phyloP scores from a whole-genome alignment of 2,329 filamentous ascomycete species.

The Teratosphaeria pseudoeucalypti region DNA sequence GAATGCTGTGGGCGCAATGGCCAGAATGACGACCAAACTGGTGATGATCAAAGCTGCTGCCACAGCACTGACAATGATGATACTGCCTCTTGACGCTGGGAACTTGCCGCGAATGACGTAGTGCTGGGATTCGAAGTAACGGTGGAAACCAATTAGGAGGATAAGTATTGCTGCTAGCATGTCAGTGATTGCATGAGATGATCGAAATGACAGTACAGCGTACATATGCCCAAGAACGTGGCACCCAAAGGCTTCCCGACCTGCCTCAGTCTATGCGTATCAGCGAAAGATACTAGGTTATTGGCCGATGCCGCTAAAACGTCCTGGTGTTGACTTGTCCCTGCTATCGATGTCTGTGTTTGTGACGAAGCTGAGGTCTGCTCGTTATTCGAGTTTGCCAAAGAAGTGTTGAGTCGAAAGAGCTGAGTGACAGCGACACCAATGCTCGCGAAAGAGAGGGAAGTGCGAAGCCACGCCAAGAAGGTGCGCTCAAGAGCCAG shows the following conservation, averaged over 20 bases:
- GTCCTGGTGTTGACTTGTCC: background rate
- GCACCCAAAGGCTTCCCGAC: constrained; percentile 66
- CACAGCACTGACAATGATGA: constrained; percentile 58
- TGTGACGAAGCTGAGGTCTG: constrained; percentile 4
- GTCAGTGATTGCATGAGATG: background rate
- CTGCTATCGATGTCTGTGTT: constrained; percentile 3
- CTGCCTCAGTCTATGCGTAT: constrained; percentile 39
- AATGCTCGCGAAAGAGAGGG: constrained; percentile 69
- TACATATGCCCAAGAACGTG: constrained; percentile 59
- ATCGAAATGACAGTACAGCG: constrained; percentile 4
- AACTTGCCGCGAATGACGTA: constrained; percentile 76
- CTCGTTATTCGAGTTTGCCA: constrained; percentile 26
- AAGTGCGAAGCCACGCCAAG: constrained; percentile 75
- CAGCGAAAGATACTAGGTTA: constrained; percentile 7
- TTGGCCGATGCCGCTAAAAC: background rate
- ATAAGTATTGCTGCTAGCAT: constrained; percentile 51
- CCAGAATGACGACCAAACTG: constrained; percentile 50
- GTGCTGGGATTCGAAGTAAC: constrained; percentile 67
- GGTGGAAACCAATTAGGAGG: constrained; percentile 64
- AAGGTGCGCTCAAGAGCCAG: constrained; percentile 74
- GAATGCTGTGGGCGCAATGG: constrained; percentile 40
- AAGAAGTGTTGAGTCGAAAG: constrained; percentile 67
- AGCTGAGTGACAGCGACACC: constrained; percentile 77
- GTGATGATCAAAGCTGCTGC: constrained; percentile 49
- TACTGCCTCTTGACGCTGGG: constrained; percentile 64